Conservation (phyloP, 345 rosid species). For the Sapria himalayana region DNA sequence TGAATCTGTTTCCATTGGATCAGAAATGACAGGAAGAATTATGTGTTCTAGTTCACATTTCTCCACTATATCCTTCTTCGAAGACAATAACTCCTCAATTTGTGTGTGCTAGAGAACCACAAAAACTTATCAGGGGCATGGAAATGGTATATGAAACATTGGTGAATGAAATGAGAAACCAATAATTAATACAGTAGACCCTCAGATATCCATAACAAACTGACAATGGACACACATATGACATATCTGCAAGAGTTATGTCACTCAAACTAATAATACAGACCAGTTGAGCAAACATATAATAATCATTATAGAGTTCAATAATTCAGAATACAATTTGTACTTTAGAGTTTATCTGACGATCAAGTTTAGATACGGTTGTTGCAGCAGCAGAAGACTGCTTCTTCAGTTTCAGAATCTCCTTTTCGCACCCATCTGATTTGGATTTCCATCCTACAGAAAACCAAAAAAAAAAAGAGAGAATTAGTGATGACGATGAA, state of each 20-base stretch:
- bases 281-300: too few species aligned
- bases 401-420: constrained; percentile 77
- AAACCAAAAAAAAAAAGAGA: constrained; percentile 8
- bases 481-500: too few species aligned
- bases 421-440: constrained; percentile 75
- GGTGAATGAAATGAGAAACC: too few species aligned
- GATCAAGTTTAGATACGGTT: constrained; percentile 53
- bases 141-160: too few species aligned
- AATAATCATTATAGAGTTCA: too few species aligned
- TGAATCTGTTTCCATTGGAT: constrained; percentile 59
- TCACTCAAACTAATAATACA: too few species aligned
- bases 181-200: too few species aligned
- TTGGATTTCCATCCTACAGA: constrained; percentile 64
- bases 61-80: constrained; percentile 60
- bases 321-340: too few species aligned
- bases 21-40: constrained; percentile 41
- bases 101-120: constrained; percentile 45
- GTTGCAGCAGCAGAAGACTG: constrained; percentile 64
- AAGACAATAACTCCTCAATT: constrained; percentile 39
- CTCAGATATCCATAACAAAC: too few species aligned
- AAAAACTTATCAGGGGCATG: too few species aligned
- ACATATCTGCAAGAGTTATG: too few species aligned
- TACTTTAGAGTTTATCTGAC: constrained; percentile 76
- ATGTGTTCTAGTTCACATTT: constrained; percentile 75
- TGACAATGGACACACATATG: too few species aligned